A percentile compares a stretch with the other conserved stretches of the same genome.
Conservation (phyloP, 2,329 filamentous ascomycete species). For the Colletotrichum cuscutae region DNA sequence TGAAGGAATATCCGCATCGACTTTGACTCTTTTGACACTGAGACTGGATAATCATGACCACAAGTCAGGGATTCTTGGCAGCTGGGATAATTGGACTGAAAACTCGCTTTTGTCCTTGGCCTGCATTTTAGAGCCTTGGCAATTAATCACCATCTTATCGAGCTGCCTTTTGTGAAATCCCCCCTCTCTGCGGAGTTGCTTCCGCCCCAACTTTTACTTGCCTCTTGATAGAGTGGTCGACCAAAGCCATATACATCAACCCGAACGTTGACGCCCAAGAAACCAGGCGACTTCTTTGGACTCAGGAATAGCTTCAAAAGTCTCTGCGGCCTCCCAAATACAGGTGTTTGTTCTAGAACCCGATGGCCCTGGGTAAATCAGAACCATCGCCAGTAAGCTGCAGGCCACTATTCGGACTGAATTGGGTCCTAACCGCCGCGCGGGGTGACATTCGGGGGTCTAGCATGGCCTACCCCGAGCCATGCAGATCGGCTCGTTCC, state of each 20-base stretch:
- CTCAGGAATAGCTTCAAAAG: not conserved
- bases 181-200: not conserved
- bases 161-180: not conserved
- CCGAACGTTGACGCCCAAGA: not conserved
- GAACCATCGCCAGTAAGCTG: not conserved
- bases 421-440: not conserved
- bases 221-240: not conserved
- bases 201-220: not conserved
- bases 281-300: not conserved
- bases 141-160: constrained; percentile 1
- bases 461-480: not conserved
- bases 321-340: not conserved
- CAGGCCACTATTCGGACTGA: not conserved
- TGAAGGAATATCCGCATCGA: not conserved
- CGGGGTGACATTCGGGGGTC: not conserved
- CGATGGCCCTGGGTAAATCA: not conserved
- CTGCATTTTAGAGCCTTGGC: constrained; percentile 11
- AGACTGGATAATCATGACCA: not conserved
- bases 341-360: not conserved
- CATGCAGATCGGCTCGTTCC: constrained; percentile 20
- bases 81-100: not conserved
- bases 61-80: not conserved
- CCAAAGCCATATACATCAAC: not conserved
- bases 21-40: not conserved
- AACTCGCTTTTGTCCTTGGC: not conserved